Percentiles rank a stretch among this genome's conserved stretches.
phyloP scores from a whole-genome alignment of 2,329 filamentous ascomycete genomes.

The Sphaerulina musiva region DNA sequence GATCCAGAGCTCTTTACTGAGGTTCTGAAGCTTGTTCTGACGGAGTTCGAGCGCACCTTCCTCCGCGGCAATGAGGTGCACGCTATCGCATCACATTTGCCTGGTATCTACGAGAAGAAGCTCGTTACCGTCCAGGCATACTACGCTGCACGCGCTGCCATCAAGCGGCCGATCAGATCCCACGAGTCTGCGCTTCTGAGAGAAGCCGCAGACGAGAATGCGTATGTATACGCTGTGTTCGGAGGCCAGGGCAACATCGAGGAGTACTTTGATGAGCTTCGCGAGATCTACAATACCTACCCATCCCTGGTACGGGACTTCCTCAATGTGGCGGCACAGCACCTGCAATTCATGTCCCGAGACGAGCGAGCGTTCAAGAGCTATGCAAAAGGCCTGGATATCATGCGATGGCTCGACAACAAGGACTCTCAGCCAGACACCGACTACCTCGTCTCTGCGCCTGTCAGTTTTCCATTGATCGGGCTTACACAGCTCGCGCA shows the following conservation, averaged over 20 bases:
- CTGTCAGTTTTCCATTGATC: conserved; percentile 92
- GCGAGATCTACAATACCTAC: conserved; percentile 86
- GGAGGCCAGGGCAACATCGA: conserved; percentile 98
- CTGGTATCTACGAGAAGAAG: conserved; percentile 91
- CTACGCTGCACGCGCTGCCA: conserved; percentile 78
- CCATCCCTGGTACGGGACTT: conserved; percentile 84
- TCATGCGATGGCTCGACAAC: conserved; percentile 87
- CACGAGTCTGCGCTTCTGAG: conserved; percentile 91
- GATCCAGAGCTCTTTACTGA: conserved; percentile 89
- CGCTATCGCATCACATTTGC: conserved; percentile 74
- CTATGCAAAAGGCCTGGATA: conserved; percentile 92
- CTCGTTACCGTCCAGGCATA: conserved; percentile 82
- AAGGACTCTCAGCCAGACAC: conserved; percentile 84
- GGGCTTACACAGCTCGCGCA: conserved; percentile 93
- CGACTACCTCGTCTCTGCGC: conserved; percentile 89
- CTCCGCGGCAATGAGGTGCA: conserved; percentile 95
- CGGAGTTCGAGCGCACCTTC: conserved; percentile 94
- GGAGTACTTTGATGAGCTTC: conserved; percentile 97
- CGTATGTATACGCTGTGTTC: conserved; percentile 87
- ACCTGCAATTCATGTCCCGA: conserved; percentile 76
- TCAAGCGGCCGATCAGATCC: conserved; percentile 77
- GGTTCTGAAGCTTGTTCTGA: conserved; percentile 83
- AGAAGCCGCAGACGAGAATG: conserved; percentile 75
- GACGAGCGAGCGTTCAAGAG: conserved; percentile 87
- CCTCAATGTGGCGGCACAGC: conserved; percentile 70